A percentile compares a stretch with the other conserved stretches of the same genome.
These are phyloP conservation scores for Kodamaea neixiangensis DNA, from an alignment of 805 yeast genomes.

Conservation along the genomic window DNA sequence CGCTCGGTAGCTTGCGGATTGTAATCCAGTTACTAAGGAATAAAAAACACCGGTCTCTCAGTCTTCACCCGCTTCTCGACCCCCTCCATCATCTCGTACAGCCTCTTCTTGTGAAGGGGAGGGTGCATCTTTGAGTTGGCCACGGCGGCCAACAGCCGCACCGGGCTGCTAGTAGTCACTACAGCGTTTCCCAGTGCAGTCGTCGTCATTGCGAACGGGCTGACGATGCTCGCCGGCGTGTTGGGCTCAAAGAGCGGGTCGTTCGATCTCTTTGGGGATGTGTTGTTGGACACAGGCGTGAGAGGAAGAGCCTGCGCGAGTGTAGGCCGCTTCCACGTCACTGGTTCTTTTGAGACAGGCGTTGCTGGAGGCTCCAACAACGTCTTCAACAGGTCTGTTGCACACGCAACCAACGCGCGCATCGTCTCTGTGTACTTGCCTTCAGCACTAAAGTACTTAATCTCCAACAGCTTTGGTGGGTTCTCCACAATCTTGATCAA, in stretches of 20 bases:
- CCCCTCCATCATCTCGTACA: slow-evolving; percentile 15
- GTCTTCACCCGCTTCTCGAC: slow-evolving; percentile 29
- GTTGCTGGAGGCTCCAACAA: slow-evolving; percentile 31
- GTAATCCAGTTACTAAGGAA: slow-evolving; percentile 14
- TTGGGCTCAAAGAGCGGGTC: slow-evolving; percentile 13
- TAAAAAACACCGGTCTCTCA: slow-evolving; percentile 21
- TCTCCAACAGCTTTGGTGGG: slow-evolving; percentile 49
- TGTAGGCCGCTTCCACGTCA: too few relatives aligned
- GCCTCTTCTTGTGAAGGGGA: slow-evolving; percentile 17
- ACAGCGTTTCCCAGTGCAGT: slow-evolving; percentile 6
- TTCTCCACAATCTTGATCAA: slow-evolving; percentile 41
- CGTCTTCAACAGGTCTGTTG: slow-evolving; percentile 26
- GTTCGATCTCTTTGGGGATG: slow-evolving; percentile 23
- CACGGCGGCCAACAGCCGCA: slow-evolving; percentile 5
- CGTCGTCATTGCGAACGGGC: slow-evolving; percentile 7
- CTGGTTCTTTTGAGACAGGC: too few relatives aligned
- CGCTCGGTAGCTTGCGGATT: too few relatives aligned
- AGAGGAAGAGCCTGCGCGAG: slow-evolving; percentile 15
- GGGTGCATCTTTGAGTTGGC: slow-evolving; percentile 15
- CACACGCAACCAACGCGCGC: slow-evolving; percentile 35
- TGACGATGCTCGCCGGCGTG: slow-evolving; percentile 12
- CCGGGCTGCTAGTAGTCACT: slow-evolving; percentile 4
- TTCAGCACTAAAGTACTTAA: slow-evolving; percentile 34
- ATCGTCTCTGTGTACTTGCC: slow-evolving; percentile 38
- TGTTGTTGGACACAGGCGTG: slow-evolving; percentile 27